Evolutionary conservation across 2,329 filamentous ascomycete species (phyloP), one percentile per base, ranked within the genome.

Genomic region (Trichoderma sp.): DNA sequence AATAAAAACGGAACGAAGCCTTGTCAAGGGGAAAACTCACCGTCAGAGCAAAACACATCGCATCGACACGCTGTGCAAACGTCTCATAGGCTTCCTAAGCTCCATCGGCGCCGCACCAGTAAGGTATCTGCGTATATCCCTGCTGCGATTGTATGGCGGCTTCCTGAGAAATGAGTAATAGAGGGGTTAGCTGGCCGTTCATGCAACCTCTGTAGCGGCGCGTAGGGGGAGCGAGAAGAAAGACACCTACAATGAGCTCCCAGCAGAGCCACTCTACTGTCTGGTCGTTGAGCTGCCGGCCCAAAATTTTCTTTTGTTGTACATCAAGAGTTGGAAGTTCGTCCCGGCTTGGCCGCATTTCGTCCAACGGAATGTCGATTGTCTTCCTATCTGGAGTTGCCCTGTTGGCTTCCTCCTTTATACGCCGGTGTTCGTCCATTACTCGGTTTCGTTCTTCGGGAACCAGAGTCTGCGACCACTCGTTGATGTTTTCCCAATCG

Each of bases 41-140:
- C 70, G 64, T 70, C 21, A 75, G 59, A 35, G 71, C 70, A 43
- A 72, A 72, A 68, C 74, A 74, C 13, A 78, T 74, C 29, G 73
- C 71, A n/a, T 72, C 72, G 24, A 78, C 68, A 21, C 76, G 74
- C 16, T 66, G 70, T 64, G 59, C 63, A 58, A 77, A 73, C 49
- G 73, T 71, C 52, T 57, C 43, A 68, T 75, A 76, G 68, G 74
- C 72, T 72, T 77, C 76, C 76, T 75, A 78, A 29, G 72, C 72
- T 60, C 75, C 75, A 55, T 77, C 75, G 60, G 74, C 72, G 68
- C 70, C 73, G 68, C 74, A 76, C 75, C 75, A 77, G 61, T 66
- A 68, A 57, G 73, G 70, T 64, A 75, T 68, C 43, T 72, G 72
- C 5, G 73, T 72, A 21, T 69, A 60, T n/a, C 76, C 76, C 53